Percentiles rank a stretch among this genome's conserved stretches.
phyloP scores from a whole-genome alignment of 139 green algal genomes.

The Klebsormidium nitens region DNA sequence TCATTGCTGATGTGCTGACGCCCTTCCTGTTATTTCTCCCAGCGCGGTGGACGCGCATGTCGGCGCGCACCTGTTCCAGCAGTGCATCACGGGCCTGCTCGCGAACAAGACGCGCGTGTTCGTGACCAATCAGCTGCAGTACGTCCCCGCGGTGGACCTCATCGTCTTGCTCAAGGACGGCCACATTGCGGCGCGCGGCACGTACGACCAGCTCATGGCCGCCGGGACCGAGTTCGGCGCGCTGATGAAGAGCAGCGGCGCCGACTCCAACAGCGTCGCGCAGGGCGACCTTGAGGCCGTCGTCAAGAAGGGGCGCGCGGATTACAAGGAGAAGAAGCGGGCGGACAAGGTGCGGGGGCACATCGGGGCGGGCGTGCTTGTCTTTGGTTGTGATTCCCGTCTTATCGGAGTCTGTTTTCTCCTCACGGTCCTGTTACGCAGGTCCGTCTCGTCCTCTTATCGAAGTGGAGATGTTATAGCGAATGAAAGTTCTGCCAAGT shows the following conservation, averaged over 20 bases:
- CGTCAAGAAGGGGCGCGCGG: conserved; percentile 30
- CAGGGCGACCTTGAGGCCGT: conserved; percentile 30
- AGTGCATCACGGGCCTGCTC: conserved; percentile 55
- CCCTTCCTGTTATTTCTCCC: neutral
- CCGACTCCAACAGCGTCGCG: no score
- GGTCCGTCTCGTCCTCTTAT: neutral
- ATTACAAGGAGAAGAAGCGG: conserved; percentile 60
- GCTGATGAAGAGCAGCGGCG: conserved; percentile 1
- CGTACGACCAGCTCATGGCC: conserved; percentile 17
- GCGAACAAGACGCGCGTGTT: conserved; percentile 63
- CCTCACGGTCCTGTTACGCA: neutral
- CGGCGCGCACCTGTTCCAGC: conserved; percentile 71
- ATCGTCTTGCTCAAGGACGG: conserved; percentile 81
- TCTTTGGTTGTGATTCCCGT: conserved; percentile 34
- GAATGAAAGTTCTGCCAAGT: neutral
- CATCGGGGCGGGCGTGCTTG: neutral
- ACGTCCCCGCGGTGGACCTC: conserved; percentile 69
- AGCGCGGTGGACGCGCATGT: conserved; percentile 87
- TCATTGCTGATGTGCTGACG: no score
- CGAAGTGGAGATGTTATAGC: neutral
- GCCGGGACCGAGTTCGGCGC: neutral
- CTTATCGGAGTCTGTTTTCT: conserved; percentile 21
- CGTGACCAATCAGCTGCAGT: conserved; percentile 86
- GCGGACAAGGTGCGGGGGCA: conserved; percentile 38
- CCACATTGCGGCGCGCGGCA: conserved; percentile 53